These are phyloP conservation scores for Entomophthora muscae DNA, from an alignment of 371 early-diverging fungal genomes.

Conservation along the genomic window DNA sequence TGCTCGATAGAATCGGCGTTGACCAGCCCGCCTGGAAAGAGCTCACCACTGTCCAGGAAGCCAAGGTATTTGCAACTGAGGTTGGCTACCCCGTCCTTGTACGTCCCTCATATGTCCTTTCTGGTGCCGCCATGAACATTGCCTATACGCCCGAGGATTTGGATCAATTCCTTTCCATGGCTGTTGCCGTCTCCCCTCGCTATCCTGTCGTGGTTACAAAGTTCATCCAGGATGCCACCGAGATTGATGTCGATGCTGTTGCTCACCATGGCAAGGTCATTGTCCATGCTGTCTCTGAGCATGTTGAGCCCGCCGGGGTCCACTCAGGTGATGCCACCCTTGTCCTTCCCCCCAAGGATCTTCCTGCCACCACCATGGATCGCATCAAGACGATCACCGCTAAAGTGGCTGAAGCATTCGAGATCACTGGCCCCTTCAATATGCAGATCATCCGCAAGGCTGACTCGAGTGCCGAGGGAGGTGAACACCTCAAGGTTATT, in stretches of 20 bases:
- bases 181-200: constrained; percentile 75
- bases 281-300: constrained; percentile 79
- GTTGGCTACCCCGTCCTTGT: constrained; percentile 89
- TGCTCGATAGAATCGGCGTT: constrained; percentile 82
- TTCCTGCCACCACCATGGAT: constrained; percentile 70
- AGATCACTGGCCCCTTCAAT: constrained; percentile 95
- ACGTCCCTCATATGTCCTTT: constrained; percentile 86
- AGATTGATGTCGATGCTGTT: constrained; percentile 92
- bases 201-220: constrained; percentile 91
- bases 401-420: constrained; percentile 76
- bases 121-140: constrained; percentile 94
- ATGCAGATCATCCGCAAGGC: constrained; percentile 89
- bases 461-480: constrained; percentile 26
- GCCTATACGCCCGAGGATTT: constrained; percentile 67
- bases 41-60: constrained; percentile 67
- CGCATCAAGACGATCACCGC: constrained; percentile 72
- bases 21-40: constrained; percentile 93
- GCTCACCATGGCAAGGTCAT: constrained; percentile 74
- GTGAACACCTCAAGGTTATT: constrained; percentile 76
- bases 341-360: constrained; percentile 78
- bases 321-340: constrained; percentile 95
- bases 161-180: constrained; percentile 57
- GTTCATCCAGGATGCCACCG: constrained; percentile 88
- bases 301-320: constrained; percentile 93
- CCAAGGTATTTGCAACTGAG: constrained; percentile 57